Conservation (phyloP, 768 basidiomycete species). For the Pleurotus tuber-regium region DNA sequence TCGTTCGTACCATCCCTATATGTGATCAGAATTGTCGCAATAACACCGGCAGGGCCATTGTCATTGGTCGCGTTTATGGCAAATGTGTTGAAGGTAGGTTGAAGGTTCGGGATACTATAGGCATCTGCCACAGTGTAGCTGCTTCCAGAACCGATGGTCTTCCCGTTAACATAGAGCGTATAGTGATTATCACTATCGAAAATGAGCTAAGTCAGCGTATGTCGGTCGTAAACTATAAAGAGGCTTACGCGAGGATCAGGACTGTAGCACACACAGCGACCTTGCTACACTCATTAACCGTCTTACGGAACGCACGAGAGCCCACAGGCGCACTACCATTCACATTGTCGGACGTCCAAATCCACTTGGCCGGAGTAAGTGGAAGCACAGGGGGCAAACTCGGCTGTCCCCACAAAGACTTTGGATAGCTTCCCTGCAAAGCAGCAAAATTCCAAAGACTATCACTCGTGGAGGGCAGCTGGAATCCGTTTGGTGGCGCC, state of each 20-base stretch:
- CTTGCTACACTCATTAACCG: background rate
- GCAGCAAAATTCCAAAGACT: too few species aligned
- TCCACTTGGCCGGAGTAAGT: background rate
- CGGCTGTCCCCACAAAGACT: background rate
- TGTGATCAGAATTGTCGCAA: slow-evolving; percentile 27
- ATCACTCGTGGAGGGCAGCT: background rate
- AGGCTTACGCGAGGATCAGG: background rate
- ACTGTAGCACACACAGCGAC: slow-evolving; percentile 1
- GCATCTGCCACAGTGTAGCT: slow-evolving; percentile 20
- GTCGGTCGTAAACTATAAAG: background rate
- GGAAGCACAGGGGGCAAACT: background rate
- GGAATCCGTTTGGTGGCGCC: background rate
- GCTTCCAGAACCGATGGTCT: slow-evolving; percentile 19
- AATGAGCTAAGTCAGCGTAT: background rate
- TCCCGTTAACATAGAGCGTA: slow-evolving; percentile 28
- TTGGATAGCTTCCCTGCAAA: background rate
- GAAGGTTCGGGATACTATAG: slow-evolving; percentile 27
- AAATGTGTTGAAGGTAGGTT: slow-evolving; percentile 24
- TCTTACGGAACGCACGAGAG: background rate
- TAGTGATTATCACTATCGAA: slow-evolving; percentile 23
- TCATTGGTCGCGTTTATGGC: too few species aligned
- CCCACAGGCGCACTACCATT: background rate
- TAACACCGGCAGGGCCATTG: slow-evolving; percentile 30
- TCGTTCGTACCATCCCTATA: slow-evolving; percentile 29
- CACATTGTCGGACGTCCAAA: background rate